Evolutionary conservation across 345 rosid species (phyloP), one percentile per base, ranked within the genome.

Genomic region (Corymbia maculata): DNA sequence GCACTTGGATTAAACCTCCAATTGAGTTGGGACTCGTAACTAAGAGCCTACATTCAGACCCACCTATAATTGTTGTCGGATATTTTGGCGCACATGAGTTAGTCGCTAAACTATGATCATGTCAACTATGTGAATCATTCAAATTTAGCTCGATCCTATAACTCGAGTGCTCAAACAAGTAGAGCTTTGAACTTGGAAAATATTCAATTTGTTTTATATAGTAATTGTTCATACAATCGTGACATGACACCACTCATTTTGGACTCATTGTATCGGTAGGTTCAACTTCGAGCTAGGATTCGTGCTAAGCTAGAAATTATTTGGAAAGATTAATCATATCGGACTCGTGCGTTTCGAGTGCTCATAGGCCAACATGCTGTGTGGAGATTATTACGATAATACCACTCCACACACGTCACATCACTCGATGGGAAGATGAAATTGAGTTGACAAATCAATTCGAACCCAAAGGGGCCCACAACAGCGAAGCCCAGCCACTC

Each of bases 11-110:
- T 3, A 5, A 28, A 30, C 11, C 30, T 5, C 11, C 4, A 28
- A 59, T 2, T 2, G 15, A 59, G 30, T 59, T 2, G 7, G 13
- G 3, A 59, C 7, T 59, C 26, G 3, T 59, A 59, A 26, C 11
- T 26, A 12, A 64, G 14, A 64, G 19, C 17, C 36, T 36, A n/a
- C 4, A 0, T 36, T 9, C 2, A 3, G 1, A 13, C 2, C 2
- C 2, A 6, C 79, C 3, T 6, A 0, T 30, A 68, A 32, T 68
- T 64, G 1, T 15, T 6, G 19, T 30, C 10, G 10, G 30, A 19
- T 21, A 9, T 14, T 15, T 12, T 8, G 68, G 68, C 30, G 26
- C 15, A 5, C 30, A 28, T 28, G 30, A 30, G 68, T 30, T 2
- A 59, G 32, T 30, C 7, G 1, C 28, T 30, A 61, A 61, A 26